Evolutionary conservation across 352 stramenopile genomes (phyloP).

Genomic region (Saprolegnia diclina): DNA sequence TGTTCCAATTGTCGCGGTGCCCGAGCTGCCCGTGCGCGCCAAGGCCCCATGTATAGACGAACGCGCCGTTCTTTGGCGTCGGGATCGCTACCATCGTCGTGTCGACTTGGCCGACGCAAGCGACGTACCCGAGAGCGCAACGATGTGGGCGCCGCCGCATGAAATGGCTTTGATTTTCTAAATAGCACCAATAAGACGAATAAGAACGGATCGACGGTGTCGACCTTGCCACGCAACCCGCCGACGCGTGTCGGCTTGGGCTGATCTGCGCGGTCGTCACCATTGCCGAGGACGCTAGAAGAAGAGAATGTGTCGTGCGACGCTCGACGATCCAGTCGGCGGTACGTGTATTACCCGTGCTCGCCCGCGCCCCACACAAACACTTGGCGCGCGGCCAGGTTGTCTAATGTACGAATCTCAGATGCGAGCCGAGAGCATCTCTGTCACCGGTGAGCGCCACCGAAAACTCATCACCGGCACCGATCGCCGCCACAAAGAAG

Average conservation of each 20-base stretch:
- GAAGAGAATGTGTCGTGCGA: not conserved
- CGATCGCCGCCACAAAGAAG: slow-evolving; percentile 49
- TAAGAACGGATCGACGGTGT: no score
- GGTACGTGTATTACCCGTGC: no score
- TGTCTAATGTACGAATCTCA: slow-evolving; percentile 31
- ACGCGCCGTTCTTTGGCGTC: not conserved
- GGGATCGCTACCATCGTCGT: not conserved
- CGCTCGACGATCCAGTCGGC: no score
- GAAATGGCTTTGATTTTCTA: slow-evolving; percentile 67
- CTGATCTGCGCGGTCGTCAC: slow-evolving; percentile 37
- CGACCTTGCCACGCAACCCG: slow-evolving; percentile 56
- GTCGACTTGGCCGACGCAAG: not conserved
- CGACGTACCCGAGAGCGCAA: slow-evolving; percentile 52
- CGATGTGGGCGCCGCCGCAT: slow-evolving; percentile 55
- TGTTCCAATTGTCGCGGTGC: slow-evolving; percentile 69
- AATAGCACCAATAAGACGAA: no score
- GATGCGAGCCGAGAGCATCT: not conserved
- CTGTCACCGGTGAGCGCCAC: slow-evolving; percentile 42
- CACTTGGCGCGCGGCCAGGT: slow-evolving; percentile 65
- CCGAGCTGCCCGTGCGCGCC: slow-evolving; percentile 62
- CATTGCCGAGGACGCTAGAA: slow-evolving; percentile 57
- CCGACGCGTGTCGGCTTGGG: slow-evolving; percentile 64
- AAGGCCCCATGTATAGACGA: slow-evolving; percentile 68
- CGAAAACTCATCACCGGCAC: slow-evolving; percentile 64
- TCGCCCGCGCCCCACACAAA: slow-evolving; percentile 65